These are phyloP conservation scores for Moricandia moricandioides DNA, from an alignment of 345 rosid genomes.

Conservation along the genomic window DNA sequence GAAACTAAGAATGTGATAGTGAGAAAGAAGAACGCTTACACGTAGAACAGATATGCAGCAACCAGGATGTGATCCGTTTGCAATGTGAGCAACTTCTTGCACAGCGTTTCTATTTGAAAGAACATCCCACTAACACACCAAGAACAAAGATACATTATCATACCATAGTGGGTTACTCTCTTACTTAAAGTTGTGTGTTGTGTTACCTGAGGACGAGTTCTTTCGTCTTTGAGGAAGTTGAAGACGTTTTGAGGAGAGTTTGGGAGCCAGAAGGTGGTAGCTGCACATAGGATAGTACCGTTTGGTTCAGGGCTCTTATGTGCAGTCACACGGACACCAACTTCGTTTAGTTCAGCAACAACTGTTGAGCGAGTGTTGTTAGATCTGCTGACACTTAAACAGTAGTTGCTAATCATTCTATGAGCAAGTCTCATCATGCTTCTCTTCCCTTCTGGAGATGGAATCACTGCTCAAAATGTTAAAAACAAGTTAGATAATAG, in stretches of 20 bases:
- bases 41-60: conserved; percentile 93
- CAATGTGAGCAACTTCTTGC: conserved; percentile 91
- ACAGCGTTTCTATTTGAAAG: conserved; percentile 81
- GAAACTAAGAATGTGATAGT: background rate
- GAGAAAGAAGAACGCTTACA: conserved; percentile 43
- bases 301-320: conserved; percentile 79
- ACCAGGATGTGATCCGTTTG: conserved; percentile 86
- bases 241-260: conserved; percentile 69
- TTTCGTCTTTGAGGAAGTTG: conserved; percentile 85
- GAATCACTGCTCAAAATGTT: conserved; percentile 48
- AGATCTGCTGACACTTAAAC: conserved; percentile 77
- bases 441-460: conserved; percentile 81
- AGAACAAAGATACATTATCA: background rate
- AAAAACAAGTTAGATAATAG: background rate
- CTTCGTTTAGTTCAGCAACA: conserved; percentile 61
- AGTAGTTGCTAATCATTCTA: conserved; percentile 82
- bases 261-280: conserved; percentile 93
- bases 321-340: conserved; percentile 75
- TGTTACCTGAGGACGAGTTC: conserved; percentile 82
- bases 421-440: conserved; percentile 98
- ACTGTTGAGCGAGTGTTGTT: conserved; percentile 66
- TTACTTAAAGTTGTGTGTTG: background rate
- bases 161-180: conserved; percentile 1
- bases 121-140: conserved; percentile 78
- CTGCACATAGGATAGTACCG: conserved; percentile 86